Evolutionary conservation across 2,329 filamentous ascomycete species (phyloP), one percentile per base, ranked within the genome.

Genomic region (Talaromyces pinophilus): DNA sequence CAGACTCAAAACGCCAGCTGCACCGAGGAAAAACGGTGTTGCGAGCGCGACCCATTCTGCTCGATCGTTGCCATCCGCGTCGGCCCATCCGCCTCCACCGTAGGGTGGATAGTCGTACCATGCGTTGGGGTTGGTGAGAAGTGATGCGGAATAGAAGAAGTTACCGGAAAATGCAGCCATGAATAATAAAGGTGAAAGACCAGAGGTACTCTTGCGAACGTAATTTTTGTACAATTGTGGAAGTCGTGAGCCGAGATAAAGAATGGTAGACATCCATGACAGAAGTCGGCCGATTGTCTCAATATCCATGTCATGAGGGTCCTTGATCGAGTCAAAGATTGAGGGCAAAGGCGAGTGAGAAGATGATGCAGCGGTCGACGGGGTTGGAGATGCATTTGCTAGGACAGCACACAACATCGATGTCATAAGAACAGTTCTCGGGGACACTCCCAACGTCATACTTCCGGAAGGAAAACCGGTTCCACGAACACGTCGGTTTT

Each of bases 181-280:
- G 78, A 90, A 90, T 59, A 90, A 82, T 0, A 86, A 77, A 0
- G 87, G 87, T 0, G 84, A 87, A 8, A 90, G 83, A 3, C 88
- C 88, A 1, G 87, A 82, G 11, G 88, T 90, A 52, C 86, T 88
- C 72, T 86, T 85, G 59, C 87, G 86, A 61, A 79, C 71, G 73
- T 86, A 85, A 76, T 90, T 90, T 72, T 89, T 88, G 79, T 87
- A 86, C 44, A 90, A 82, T 72, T 90, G 88, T 0, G 88, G 88
- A 63, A 89, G 76, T 28, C 86, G 84, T 35, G 86, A 88, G 69
- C 80, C 82, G 42, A 88, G 84, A 71, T 88, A 88, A 28, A 87
- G 79, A 33, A 83, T 59, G 0, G 85, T 86, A 11, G 84, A 86
- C 71, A 81, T 78, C 85, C 85, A 87, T 30, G 85, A 86, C 63